Base-by-base conservation (phyloP, 495 filamentous ascomycete species). In the Penicillium manginii region DNA sequence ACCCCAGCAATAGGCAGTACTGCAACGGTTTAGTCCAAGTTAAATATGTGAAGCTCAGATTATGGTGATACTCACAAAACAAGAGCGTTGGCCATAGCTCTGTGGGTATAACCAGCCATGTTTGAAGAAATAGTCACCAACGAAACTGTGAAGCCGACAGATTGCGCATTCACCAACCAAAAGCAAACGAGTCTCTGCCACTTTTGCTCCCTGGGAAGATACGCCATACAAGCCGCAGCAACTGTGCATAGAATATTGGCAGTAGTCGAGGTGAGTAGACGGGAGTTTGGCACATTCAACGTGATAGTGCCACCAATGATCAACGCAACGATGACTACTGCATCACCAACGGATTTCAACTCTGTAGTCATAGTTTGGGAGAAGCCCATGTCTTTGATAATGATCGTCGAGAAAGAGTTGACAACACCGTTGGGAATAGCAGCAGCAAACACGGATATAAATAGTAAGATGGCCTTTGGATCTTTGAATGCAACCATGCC, bases 41-140 rank as follows among this genome's bases (percentile, higher is more conserved):
- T 2, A 26, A 2, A 54, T 45, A 54, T 21, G 18, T 9, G 45
- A 29, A 45, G 1, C 17, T 18, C 26, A 31, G 14, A 33, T 12
- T n/a, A 7, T 15, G 42, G 22, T 11, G 15, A 17, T 21, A 52
- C 59, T 46, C 35, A 61, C 59, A 61, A 57, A 11, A 61, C 53
- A n/a, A 61, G 19, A 33, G 59, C 48, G 26, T 61, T 61, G 15
- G 59, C 53, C 53, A 61, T 61, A 15, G 59, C 46, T 17, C 59
- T n/a, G 50, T 61, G 59, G 11, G 59, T 61, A 52, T 61, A 61
- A 19, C 59, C 54, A 3, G 59, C 59, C 59, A 61, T 57, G 47
- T 61, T 61, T 12, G 59, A 61, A 17, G 53, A 61, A 32, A 61
- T 47, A 0, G 53, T 61, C 5, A 61, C 53, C 33, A 61, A 33